These are phyloP conservation scores for Oldenlandia corymbosa DNA, from an alignment of 257 asterid genomes.

Conservation along the genomic window DNA sequence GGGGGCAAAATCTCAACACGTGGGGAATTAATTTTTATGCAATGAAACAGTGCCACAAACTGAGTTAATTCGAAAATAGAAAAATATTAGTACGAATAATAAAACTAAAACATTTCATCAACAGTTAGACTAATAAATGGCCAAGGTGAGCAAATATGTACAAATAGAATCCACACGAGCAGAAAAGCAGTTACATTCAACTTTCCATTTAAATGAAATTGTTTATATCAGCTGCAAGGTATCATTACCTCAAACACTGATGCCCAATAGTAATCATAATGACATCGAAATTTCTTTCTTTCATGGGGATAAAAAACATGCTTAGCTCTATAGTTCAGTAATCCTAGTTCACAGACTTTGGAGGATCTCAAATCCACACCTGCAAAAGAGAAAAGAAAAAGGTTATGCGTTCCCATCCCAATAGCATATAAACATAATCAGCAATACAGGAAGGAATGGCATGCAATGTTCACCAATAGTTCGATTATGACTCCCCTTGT, in stretches of 20 bases:
- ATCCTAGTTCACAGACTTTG: slow-evolving; percentile 92
- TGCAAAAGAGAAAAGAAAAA: slow-evolving; percentile 27
- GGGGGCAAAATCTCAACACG: neutral
- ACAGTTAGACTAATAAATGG: neutral
- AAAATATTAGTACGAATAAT: no score
- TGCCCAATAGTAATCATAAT: slow-evolving; percentile 95
- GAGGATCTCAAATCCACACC: slow-evolving; percentile 95
- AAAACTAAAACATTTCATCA: neutral
- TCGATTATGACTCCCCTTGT: neutral
- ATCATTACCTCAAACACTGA: slow-evolving; percentile 80
- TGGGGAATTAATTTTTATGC: no score
- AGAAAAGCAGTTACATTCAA: neutral
- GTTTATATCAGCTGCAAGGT: neutral
- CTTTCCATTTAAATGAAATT: neutral
- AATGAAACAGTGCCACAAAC: neutral
- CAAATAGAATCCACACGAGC: neutral
- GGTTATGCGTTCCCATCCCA: neutral
- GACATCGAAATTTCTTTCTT: slow-evolving; percentile 79
- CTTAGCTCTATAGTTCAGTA: slow-evolving; percentile 81
- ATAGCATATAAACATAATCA: neutral
- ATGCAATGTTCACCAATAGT: neutral
- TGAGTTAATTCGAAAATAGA: no score
- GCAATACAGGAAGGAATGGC: neutral
- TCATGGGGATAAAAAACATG: slow-evolving; percentile 73
- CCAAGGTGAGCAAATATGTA: neutral